Evolutionary conservation across 2,329 filamentous ascomycete genomes (phyloP), one percentile per base, ranked within the genome.

Genomic region (Stachybotrys elegans): DNA sequence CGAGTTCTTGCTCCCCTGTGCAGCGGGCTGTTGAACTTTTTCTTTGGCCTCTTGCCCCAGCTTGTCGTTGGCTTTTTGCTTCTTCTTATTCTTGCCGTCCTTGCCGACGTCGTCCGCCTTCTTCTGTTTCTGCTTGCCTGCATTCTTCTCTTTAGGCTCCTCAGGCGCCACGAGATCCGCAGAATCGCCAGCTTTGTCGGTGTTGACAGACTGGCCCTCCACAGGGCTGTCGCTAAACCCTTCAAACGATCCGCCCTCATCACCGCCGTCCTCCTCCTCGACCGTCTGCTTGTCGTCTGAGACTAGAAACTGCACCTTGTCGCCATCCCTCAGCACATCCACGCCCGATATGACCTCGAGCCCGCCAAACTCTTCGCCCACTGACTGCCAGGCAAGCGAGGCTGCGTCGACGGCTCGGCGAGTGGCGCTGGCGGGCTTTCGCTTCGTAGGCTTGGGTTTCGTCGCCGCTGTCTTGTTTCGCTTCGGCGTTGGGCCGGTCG

Each of bases 301-400:
- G 29, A 70, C 60, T 54, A 83, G 68, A 63, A 84, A 84, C 56
- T 76, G 71, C 22, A 84, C 65, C 6, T 69, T 73, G 42, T 73
- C 68, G 7, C 81, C 81, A 22, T 84, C 74, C 49, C 76, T 79
- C 34, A 95, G 71, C n/a, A 98, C 75, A 22, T 95, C 87, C 2
- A 98, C 88, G 42, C 88, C 89, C 14, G 95, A 88, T 38, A 97
- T 84, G 57, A 97, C 91, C 57, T 98, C 90, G 2, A 98, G 69
- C 0, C 88, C 90, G 56, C 84, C 94, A 63, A 98, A 96, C 0
- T 93, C 93, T 51, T 94, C 90, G n/a, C 88, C 88, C 67, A 96
- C 88, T 37, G 92, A 83, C 54, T 76, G 71, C 81, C 81, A 84
- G 60, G 67, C 62, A 35, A 84, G 64, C 2, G 73, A 65, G 49